Percentiles rank a stretch among this genome's conserved stretches.
Conservation (phyloP, 768 basidiomycete species). For the Phallus indusiatus region DNA sequence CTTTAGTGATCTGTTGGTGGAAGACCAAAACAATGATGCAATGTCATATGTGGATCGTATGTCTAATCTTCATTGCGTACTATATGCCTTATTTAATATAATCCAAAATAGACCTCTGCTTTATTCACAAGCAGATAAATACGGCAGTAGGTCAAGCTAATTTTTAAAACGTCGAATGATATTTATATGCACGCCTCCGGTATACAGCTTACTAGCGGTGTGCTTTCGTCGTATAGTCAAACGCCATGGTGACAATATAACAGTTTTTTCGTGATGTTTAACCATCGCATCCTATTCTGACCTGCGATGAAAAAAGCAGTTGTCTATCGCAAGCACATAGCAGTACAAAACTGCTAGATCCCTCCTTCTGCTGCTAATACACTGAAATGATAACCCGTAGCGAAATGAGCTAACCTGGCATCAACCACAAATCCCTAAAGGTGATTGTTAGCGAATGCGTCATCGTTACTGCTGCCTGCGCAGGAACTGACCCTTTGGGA, state of each 20-base stretch:
- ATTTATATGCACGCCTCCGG: neutral
- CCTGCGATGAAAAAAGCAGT: no score
- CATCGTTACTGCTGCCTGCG: neutral
- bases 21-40: conserved; percentile 95
- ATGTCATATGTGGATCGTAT: conserved; percentile 86
- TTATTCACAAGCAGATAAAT: conserved; percentile 31
- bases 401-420: conserved; percentile 69
- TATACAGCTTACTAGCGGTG: neutral
- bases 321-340: no score
- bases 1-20: conserved; percentile 93
- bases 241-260: neutral
- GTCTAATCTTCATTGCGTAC: conserved; percentile 19
- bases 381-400: conserved; percentile 50
- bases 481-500: neutral
- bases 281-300: no score
- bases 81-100: neutral
- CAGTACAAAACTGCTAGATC: neutral
- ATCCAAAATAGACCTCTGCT: conserved; percentile 24
- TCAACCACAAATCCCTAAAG: conserved; percentile 49
- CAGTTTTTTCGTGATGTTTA: neutral
- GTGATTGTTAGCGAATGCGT: conserved; percentile 10
- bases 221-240: neutral
- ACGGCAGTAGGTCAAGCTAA: conserved; percentile 20
- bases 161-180: no score
- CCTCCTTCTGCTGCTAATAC: neutral